Percentiles rank a stretch among this genome's conserved stretches.
Conservation (phyloP, 2,329 filamentous ascomycete species). For the Neospermospora avenae region DNA sequence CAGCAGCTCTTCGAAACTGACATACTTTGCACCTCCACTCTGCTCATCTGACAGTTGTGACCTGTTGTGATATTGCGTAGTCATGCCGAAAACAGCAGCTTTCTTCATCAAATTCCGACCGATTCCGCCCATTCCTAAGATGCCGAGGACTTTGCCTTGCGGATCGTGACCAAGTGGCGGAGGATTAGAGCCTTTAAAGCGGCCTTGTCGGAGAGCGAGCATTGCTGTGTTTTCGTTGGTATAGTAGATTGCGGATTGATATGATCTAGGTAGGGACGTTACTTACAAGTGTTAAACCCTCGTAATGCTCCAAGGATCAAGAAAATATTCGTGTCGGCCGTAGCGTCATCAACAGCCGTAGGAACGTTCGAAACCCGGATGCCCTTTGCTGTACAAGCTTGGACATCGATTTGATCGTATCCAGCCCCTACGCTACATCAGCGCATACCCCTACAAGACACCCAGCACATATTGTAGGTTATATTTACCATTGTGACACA, state of each 20-base stretch:
- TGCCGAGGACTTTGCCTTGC: conserved; percentile 73
- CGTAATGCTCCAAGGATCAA: conserved; percentile 77
- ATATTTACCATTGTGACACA: conserved; percentile 56
- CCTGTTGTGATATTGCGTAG: conserved; percentile 71
- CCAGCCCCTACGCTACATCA: conserved; percentile 60
- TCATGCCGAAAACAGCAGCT: conserved; percentile 73
- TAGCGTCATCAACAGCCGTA: conserved; percentile 77
- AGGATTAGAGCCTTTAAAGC: conserved; percentile 60
- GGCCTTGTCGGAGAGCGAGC: conserved; percentile 58
- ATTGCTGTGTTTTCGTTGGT: conserved; percentile 43
- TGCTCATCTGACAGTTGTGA: conserved; percentile 53
- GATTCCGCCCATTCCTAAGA: conserved; percentile 84
- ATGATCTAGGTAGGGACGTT: background rate
- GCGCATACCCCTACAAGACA: background rate
- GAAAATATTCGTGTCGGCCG: conserved; percentile 78
- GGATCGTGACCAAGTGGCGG: conserved; percentile 71
- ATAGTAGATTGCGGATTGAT: background rate
- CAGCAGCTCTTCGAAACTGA: conserved; percentile 71
- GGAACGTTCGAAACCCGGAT: conserved; percentile 78
- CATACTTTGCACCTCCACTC: conserved; percentile 58
- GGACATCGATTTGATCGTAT: conserved; percentile 78
- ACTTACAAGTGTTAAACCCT: conserved; percentile 57
- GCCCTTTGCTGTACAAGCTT: conserved; percentile 63
- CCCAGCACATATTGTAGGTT: background rate
- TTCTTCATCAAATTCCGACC: conserved; percentile 74